Conservation (phyloP, 2,329 filamentous ascomycete genomes). For the Fusarium torreyae region DNA sequence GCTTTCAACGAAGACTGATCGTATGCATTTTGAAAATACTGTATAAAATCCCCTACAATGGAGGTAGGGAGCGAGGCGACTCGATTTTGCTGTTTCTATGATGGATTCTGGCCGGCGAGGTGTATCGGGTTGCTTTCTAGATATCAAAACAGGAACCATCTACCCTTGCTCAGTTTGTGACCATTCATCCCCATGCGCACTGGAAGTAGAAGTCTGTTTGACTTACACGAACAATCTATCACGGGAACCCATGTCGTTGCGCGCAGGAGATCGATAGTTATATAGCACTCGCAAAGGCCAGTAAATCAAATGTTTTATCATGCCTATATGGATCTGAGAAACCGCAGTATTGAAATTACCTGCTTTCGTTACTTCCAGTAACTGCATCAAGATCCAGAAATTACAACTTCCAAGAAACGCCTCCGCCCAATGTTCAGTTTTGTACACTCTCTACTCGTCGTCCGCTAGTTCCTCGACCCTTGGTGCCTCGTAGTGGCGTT, state of each 20-base stretch:
- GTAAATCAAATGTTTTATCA: not conserved
- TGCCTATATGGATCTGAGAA: not conserved
- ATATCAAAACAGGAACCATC: constrained; percentile 29
- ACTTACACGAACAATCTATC: too few relatives aligned
- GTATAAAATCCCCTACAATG: constrained; percentile 36
- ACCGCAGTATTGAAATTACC: constrained; percentile 9
- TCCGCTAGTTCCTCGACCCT: constrained; percentile 68
- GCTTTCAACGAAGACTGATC: not conserved
- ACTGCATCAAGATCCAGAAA: constrained; percentile 35
- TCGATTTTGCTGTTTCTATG: constrained; percentile 44
- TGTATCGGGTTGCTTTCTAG: constrained; percentile 42
- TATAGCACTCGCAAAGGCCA: too few relatives aligned
- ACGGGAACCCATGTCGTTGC: too few relatives aligned
- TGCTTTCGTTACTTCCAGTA: constrained; percentile 34
- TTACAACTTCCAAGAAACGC: constrained; percentile 49
- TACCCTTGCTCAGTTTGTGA: not conserved
- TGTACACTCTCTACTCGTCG: constrained; percentile 58
- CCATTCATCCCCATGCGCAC: not conserved
- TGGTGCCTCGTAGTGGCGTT: constrained; percentile 65
- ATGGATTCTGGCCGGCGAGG: constrained; percentile 36
- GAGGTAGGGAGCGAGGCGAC: constrained; percentile 47
- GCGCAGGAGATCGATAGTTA: too few relatives aligned
- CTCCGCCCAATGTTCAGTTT: constrained; percentile 33
- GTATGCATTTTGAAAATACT: constrained; percentile 17
- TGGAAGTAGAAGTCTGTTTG: too few relatives aligned